phyloP scores from a whole-genome alignment of 2,329 filamentous ascomycete species.

The Beauveria scarabaeidicola region DNA sequence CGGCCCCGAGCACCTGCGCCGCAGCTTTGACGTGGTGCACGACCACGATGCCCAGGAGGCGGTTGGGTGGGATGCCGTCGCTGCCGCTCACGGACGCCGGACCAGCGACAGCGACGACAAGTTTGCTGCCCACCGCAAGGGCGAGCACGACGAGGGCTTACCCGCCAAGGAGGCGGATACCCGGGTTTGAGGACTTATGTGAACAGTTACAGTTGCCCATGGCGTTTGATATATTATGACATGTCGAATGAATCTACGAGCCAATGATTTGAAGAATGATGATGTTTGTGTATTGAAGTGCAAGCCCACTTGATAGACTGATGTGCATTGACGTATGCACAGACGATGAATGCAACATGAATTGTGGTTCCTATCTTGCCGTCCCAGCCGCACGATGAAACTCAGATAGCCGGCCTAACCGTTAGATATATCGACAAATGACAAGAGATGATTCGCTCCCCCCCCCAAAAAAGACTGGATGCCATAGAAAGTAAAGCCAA shows the following conservation, averaged over 20 bases:
- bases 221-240: neutral
- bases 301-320: neutral
- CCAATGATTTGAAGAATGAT: neutral
- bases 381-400: neutral
- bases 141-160: neutral
- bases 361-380: neutral
- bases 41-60: constrained; percentile 40
- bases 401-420: neutral
- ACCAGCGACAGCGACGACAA: constrained; percentile 2
- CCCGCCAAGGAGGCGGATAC: neutral
- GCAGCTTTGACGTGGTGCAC: constrained; percentile 42
- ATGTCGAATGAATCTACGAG: neutral
- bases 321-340: neutral
- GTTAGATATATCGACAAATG: neutral
- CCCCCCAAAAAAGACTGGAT: too few species aligned
- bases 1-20: constrained; percentile 47
- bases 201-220: neutral
- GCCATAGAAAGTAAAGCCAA: too few species aligned
- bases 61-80: constrained; percentile 30
- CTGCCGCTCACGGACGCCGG: constrained; percentile 4
- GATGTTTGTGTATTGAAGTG: neutral
- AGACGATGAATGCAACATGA: neutral
- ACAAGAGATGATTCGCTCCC: neutral
- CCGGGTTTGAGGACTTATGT: neutral
- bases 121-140: neutral